Percentiles rank a stretch among this genome's conserved stretches.
Conservation (phyloP, 768 basidiomycete genomes). For the Rhodotorula kratochvilovae region DNA sequence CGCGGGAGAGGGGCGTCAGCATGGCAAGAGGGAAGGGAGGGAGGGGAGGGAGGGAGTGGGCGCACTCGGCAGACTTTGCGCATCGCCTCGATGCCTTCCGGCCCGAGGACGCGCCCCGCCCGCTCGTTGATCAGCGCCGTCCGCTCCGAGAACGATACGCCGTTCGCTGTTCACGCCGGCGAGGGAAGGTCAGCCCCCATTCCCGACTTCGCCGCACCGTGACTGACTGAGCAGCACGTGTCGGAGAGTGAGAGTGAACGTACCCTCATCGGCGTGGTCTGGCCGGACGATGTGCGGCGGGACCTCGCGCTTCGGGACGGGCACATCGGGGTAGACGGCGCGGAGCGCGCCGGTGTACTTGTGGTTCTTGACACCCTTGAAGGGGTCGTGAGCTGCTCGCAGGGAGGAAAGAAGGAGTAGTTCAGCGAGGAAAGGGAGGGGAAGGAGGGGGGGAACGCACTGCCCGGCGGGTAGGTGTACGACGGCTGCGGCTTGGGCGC, state of each 20-base stretch:
- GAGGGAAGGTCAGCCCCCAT: too few relatives aligned
- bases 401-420: too few relatives aligned
- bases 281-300: conserved; percentile 80
- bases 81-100: conserved; percentile 84
- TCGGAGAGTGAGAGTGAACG: too few relatives aligned
- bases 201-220: conserved; percentile 31
- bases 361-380: not conserved
- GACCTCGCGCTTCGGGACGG: conserved; percentile 64
- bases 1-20: not conserved
- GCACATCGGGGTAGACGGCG: conserved; percentile 55
- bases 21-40: conserved; percentile 16
- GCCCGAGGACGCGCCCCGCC: conserved; percentile 57
- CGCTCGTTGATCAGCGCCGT: conserved; percentile 48
- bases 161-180: conserved; percentile 16
- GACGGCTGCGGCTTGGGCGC: not conserved
- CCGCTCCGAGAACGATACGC: conserved; percentile 32
- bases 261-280: conserved; percentile 72
- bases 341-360: conserved; percentile 46
- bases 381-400: not conserved
- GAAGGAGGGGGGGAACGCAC: not conserved
- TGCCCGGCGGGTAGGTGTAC: conserved; percentile 18
- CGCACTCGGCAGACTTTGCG: conserved; percentile 75
- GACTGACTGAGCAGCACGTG: conserved; percentile 43
- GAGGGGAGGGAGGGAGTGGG: not conserved
- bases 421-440: not conserved